A percentile compares a stretch with the other conserved stretches of the same genome.
Conservation (phyloP, 768 basidiomycete species). For the Trametes cinnabarina region DNA sequence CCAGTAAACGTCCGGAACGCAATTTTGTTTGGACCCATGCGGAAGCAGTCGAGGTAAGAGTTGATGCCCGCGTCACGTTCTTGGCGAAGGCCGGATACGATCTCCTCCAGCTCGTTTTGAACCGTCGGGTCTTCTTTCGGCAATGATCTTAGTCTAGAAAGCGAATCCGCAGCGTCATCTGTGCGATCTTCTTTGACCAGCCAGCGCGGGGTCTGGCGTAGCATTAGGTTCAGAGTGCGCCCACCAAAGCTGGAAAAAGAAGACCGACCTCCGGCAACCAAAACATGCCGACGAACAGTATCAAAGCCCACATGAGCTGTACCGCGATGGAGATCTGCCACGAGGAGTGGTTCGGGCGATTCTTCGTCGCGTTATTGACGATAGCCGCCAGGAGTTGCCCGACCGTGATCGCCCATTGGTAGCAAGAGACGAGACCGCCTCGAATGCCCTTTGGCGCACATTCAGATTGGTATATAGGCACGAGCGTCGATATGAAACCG, state of each 20-base stretch:
- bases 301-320: conserved; percentile 74
- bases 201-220: conserved; percentile 57
- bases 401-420: conserved; percentile 64
- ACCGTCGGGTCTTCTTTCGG: conserved; percentile 31
- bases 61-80: conserved; percentile 7
- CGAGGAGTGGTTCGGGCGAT: conserved; percentile 44
- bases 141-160: conserved; percentile 42
- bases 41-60: conserved; percentile 31
- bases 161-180: conserved; percentile 51
- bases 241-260: not conserved
- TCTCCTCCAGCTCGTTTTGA: conserved; percentile 29
- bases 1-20: conserved; percentile 73
- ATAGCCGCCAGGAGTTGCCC: conserved; percentile 73
- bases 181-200: conserved; percentile 60
- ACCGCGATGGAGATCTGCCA: conserved; percentile 74
- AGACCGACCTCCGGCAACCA: conserved; percentile 24
- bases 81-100: conserved; percentile 29
- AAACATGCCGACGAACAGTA: conserved; percentile 69
- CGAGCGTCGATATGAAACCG: conserved; percentile 67
- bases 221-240: too few relatives aligned
- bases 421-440: conserved; percentile 30
- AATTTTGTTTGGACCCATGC: conserved; percentile 50
- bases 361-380: conserved; percentile 64
- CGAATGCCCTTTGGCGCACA: conserved; percentile 60
- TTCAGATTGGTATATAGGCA: conserved; percentile 58